These are phyloP conservation scores for Tricholoma hemisulphureum DNA, from an alignment of 768 basidiomycete species.

Conservation along the genomic window DNA sequence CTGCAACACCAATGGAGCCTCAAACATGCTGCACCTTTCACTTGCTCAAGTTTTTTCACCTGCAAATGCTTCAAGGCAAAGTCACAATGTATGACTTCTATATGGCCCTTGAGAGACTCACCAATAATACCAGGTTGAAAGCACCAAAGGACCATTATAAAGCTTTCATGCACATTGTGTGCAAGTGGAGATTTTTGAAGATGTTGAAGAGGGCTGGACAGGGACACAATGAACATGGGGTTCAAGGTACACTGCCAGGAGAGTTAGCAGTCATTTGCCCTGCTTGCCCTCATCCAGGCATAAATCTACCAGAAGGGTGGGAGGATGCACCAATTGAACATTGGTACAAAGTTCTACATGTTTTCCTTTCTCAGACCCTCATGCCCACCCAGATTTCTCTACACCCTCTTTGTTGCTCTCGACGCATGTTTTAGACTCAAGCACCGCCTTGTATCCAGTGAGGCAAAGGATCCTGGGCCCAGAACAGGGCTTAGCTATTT, in stretches of 20 bases:
- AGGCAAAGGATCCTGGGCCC: slow-evolving; percentile 9
- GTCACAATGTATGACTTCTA: slow-evolving; percentile 27
- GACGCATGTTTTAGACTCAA: slow-evolving; percentile 11
- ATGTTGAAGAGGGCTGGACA: slow-evolving; percentile 20
- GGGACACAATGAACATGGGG: slow-evolving; percentile 15
- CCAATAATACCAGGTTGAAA: slow-evolving; percentile 14
- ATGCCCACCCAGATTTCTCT: neutral
- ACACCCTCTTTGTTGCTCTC: slow-evolving; percentile 2
- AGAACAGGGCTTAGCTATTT: slow-evolving; percentile 9
- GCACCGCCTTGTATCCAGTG: slow-evolving; percentile 4
- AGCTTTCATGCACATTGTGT: slow-evolving; percentile 17
- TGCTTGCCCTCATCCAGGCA: slow-evolving; percentile 21
- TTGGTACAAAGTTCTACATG: slow-evolving; percentile 8
- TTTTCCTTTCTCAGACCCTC: neutral
- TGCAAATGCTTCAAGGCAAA: slow-evolving; percentile 28
- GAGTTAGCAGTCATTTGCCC: slow-evolving; percentile 23
- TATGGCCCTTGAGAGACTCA: slow-evolving; percentile 17
- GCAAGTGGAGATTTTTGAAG: slow-evolving; percentile 23
- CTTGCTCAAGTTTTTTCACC: slow-evolving; percentile 25
- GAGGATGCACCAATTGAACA: slow-evolving; percentile 9
- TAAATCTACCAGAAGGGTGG: slow-evolving; percentile 27
- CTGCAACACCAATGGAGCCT: slow-evolving; percentile 29
- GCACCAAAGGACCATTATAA: slow-evolving; percentile 19
- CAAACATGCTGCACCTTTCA: slow-evolving; percentile 25
- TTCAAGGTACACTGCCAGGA: slow-evolving; percentile 14